phyloP scores from a whole-genome alignment of 1,284 basidiomycete species.

The Rhodotorula sp. region DNA sequence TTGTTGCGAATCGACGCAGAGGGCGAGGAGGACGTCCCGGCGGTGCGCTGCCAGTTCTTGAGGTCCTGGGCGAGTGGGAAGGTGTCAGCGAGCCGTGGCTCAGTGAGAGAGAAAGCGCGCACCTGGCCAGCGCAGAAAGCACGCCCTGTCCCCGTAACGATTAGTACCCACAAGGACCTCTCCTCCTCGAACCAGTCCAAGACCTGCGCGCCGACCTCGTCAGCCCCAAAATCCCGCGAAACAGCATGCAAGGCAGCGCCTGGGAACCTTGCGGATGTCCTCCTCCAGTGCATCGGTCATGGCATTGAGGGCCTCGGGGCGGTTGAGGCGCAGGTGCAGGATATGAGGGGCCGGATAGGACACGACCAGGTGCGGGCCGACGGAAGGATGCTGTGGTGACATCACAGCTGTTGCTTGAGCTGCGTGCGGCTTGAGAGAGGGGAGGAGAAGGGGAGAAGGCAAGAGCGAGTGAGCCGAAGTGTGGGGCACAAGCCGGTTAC shows the following conservation, averaged over 20 bases:
- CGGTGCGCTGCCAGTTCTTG: slow-evolving; percentile 35
- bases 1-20: slow-evolving; percentile 42
- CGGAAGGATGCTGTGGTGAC: slow-evolving; percentile 2
- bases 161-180: slow-evolving; percentile 69
- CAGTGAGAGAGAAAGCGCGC: slow-evolving; percentile 49
- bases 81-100: background rate
- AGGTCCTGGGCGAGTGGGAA: slow-evolving; percentile 13
- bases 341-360: slow-evolving; percentile 67
- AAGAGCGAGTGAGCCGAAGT: background rate
- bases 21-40: slow-evolving; percentile 14
- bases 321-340: slow-evolving; percentile 71
- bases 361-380: slow-evolving; percentile 58
- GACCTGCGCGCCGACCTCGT: background rate
- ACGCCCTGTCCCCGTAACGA: slow-evolving; percentile 74
- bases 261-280: slow-evolving; percentile 15
- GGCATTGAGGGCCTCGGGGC: slow-evolving; percentile 71
- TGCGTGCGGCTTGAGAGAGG: background rate
- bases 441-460: background rate
- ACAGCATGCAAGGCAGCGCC: background rate
- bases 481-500: background rate
- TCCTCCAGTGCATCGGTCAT: slow-evolving; percentile 55
- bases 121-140: slow-evolving; percentile 79
- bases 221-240: background rate
- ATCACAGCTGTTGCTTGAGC: background rate
- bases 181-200: slow-evolving; percentile 78